Conservation (phyloP, 352 stramenopile species). For the Pythium brachiatum region DNA sequence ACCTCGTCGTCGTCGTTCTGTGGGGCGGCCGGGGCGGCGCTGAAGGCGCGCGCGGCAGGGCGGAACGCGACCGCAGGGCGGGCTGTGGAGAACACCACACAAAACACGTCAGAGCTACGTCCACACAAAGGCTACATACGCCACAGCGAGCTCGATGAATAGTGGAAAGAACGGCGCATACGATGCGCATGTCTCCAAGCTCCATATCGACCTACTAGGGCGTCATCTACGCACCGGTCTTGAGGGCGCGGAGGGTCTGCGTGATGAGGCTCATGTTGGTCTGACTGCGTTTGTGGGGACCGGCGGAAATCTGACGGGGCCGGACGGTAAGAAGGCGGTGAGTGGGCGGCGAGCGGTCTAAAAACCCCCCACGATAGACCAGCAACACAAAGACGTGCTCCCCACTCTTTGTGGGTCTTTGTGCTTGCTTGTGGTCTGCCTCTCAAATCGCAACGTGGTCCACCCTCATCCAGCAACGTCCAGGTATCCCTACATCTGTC, state of each 20-base stretch:
- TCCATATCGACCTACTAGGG: neutral
- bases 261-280: slow-evolving; percentile 76
- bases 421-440: neutral
- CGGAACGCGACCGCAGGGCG: slow-evolving; percentile 48
- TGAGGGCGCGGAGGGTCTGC: slow-evolving; percentile 75
- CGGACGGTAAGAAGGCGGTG: too few species aligned
- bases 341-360: slow-evolving; percentile 7
- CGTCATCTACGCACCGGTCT: slow-evolving; percentile 54
- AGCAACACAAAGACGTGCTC: slow-evolving; percentile 29
- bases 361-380: slow-evolving; percentile 19
- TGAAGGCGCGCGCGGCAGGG: slow-evolving; percentile 55
- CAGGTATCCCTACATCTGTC: neutral
- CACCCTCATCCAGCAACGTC: slow-evolving; percentile 9
- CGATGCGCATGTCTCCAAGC: neutral
- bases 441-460: neutral
- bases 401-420: slow-evolving; percentile 1
- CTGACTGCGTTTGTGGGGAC: slow-evolving; percentile 24
- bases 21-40: slow-evolving; percentile 41
- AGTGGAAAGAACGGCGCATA: neutral
- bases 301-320: slow-evolving; percentile 40
- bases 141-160: neutral
- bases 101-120: slow-evolving; percentile 15
- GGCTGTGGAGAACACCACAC: slow-evolving; percentile 26
- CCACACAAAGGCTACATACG: neutral
- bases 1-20: slow-evolving; percentile 66